Base-by-base conservation (phyloP, 1,284 basidiomycete species). In the Ustilago esculenta region DNA sequence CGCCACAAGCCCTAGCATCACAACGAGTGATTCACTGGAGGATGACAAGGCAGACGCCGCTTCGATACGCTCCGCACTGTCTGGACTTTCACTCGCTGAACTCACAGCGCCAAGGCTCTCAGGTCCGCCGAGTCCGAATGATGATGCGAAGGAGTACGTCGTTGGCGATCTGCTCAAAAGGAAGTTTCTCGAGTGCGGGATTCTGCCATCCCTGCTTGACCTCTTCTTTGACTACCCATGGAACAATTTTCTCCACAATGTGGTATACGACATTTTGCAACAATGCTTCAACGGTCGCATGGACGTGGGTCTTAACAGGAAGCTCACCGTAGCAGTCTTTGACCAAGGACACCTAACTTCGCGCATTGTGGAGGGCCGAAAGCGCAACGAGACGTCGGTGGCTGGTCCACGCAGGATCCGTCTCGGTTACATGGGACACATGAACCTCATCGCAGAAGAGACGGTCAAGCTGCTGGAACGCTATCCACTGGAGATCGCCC, bases 191-290 rank as follows among this genome's bases (percentile, higher is more conserved):
- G 72, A 81, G 29, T 75, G 72, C 64, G 64, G 69, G 35, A 72
- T 81, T 20, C 68, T 81, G 5, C 75, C 77, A 0, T 77, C 73
- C 23, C 68, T 81, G 15, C 57, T 81, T 3, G 71, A 75, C 20
- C 44, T 98, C 34, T 98, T 98, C 85, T 97, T 98, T 81, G 89
- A 92, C 61, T 96, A 90, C 76, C 93, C 94, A 0, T 94, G 92
- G 90, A 98, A 98, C 84, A 98, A 98, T 81, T 98, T 98, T 81
- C 84, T 98, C 36, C 96, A 99, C 82, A 94, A 93, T 76, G 90
- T 95, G 14, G 93, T 97, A 15, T 98, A 98, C 81, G 96, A 98
- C 82, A 86, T 98, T 44, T 86, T 98, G 2, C 95, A 98, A 81
- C 96, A 98, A 82, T 90, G 97, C 43, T 86, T 99, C 66, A 95